A percentile compares a stretch with the other conserved stretches of the same genome.
phyloP scores from a whole-genome alignment of 305 asterid species.

The Withania somnifera region DNA sequence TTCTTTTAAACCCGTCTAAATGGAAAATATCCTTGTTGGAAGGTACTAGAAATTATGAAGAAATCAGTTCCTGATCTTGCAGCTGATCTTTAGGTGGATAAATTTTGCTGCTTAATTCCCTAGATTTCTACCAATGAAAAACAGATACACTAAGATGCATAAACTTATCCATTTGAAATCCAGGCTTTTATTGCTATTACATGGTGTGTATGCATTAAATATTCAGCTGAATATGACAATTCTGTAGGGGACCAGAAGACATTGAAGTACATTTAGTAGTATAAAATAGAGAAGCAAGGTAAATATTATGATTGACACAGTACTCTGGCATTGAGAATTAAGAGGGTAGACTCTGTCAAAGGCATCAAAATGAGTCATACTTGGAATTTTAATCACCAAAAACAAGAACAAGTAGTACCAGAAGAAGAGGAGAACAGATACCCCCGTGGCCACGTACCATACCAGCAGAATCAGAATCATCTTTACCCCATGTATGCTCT shows the following conservation, averaged over 20 bases:
- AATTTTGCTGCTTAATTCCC: neutral
- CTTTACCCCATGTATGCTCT: conserved; percentile 40
- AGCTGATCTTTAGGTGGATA: neutral
- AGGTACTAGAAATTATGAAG: neutral
- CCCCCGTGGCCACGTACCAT: conserved; percentile 28
- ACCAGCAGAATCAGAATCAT: conserved; percentile 15
- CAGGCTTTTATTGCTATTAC: conserved; percentile 25
- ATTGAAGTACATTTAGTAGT: neutral
- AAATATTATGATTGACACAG: neutral
- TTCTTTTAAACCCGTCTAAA: neutral
- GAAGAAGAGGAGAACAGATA: conserved; percentile 29
- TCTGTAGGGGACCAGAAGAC: conserved; percentile 24
- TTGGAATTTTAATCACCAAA: conserved; percentile 33
- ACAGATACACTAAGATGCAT: neutral
- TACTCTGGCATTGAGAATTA: conserved; percentile 12
- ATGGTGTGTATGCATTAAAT: conserved; percentile 34
- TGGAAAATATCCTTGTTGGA: neutral
- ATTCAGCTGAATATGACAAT: conserved; percentile 25
- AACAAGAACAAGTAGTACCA: conserved; percentile 21
- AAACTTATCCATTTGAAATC: conserved; percentile 28
- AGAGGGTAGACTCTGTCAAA: neutral
- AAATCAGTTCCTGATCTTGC: neutral
- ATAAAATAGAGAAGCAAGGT: conserved; percentile 5
- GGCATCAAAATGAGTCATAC: conserved; percentile 26
- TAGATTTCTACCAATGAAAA: neutral